Evolutionary conservation across 495 filamentous ascomycete species (phyloP), one percentile per base, ranked within the genome.

Genomic region (Penicillium paxilli): DNA sequence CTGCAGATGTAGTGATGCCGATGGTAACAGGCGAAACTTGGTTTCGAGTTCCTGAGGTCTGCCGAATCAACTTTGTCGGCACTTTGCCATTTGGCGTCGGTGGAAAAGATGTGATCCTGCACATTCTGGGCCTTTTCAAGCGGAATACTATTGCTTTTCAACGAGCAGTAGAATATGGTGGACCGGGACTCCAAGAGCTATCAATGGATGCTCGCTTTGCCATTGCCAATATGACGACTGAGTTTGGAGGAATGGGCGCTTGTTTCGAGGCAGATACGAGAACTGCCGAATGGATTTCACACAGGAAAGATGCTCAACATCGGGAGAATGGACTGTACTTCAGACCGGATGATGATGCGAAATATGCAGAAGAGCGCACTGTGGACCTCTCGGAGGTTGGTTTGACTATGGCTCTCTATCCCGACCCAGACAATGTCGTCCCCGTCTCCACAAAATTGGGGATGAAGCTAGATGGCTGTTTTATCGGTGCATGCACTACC

Each of bases 401-500:
- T 20, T 66, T 68, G 0, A 73, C 69, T 12, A 50, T 77, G 8
- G 75, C 77, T 8, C 54, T 45, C 8, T 75, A 75, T 53, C 75
- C 77, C 5, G 59, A 57, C n/a, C 77, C 76, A 19, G 76, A 79
- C 41, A 62, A 79, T 48, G 75, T 80, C 11, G 72, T 77, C 4
- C 69, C 77, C 4, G 69, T 77, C 0, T 44, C 33, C 2, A 65
- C 73, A 7, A 16, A 59, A 14, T 51, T 57, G 16, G 66, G 57
- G 0, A 72, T 66, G 47, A 24, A 57, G 3, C 51, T 80, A 2
- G 71, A 79, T 47, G 76, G 75, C 1, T 74, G 71, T 45, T 79
- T 80, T 44, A 78, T 80, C 9, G 77, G 76, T n/a, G 76, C 75
- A 6, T 77, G 77, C 57, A 80, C 75, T 1, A 79, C 76, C 0